Percentiles rank a stretch among this genome's conserved stretches.
Evolutionary conservation across 805 yeast genomes (phyloP).

Genomic region (Kuraishia hungarica): DNA sequence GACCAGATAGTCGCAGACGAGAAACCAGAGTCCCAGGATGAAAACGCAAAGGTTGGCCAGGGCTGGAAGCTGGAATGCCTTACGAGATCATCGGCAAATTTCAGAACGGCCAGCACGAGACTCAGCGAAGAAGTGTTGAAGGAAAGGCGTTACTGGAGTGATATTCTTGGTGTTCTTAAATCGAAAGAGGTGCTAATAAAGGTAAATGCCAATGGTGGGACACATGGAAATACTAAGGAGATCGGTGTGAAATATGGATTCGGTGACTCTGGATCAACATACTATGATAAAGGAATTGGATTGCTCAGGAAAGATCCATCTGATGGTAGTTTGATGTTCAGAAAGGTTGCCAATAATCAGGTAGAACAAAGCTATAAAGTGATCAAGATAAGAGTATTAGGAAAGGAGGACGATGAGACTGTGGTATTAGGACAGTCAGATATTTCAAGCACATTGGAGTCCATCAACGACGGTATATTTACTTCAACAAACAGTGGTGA

Average conservation of each 20-base stretch:
- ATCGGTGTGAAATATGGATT: constrained; percentile 86
- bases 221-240: constrained; percentile 39
- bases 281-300: constrained; percentile 69
- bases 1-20: constrained; percentile 22
- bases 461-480: constrained; percentile 4
- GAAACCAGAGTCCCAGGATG: constrained; percentile 9
- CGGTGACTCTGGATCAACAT: constrained; percentile 83
- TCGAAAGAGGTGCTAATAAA: constrained; percentile 60
- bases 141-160: constrained; percentile 67
- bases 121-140: constrained; percentile 45
- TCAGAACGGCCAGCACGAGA: constrained; percentile 42
- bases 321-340: constrained; percentile 35
- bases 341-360: constrained; percentile 20
- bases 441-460: constrained; percentile 11
- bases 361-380: constrained; percentile 32
- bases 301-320: constrained; percentile 41
- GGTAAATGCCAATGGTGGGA: constrained; percentile 45
- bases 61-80: constrained; percentile 86
- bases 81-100: constrained; percentile 39
- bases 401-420: constrained; percentile 44
- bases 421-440: constrained; percentile 51
- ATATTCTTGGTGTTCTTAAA: constrained; percentile 31
- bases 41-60: constrained; percentile 36
- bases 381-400: constrained; percentile 51
- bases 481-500: constrained; percentile 2